Conservation (phyloP, 2,329 filamentous ascomycete species). For the Paecilomyces dactylethromorphus region DNA sequence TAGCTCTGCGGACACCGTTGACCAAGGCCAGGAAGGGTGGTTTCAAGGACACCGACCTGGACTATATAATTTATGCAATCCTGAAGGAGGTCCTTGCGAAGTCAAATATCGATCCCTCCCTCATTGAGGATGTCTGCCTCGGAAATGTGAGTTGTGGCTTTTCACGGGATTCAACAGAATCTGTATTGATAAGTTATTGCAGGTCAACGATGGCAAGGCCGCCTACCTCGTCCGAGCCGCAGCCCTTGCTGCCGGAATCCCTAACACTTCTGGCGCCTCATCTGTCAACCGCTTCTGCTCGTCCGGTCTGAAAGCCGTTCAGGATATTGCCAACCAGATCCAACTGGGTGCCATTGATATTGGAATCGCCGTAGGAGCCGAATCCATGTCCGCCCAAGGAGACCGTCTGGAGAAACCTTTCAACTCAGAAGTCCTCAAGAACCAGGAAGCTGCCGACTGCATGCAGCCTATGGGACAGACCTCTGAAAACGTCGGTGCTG, state of each 20-base stretch:
- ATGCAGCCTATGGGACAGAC: conserved; percentile 98
- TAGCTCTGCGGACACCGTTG: conserved; percentile 82
- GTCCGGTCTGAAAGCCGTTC: conserved; percentile 88
- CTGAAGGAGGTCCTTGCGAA: conserved; percentile 68
- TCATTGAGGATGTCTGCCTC: conserved; percentile 84
- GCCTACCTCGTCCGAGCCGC: conserved; percentile 89
- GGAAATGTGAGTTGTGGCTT: conserved; percentile 64
- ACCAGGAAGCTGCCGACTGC: conserved; percentile 76
- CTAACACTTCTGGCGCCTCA: conserved; percentile 76
- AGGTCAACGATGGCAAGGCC: conserved; percentile 76
- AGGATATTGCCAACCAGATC: conserved; percentile 91
- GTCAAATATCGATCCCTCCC: conserved; percentile 68
- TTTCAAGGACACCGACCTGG: conserved; percentile 88
- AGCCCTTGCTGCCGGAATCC: conserved; percentile 83
- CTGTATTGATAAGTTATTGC: conserved; percentile 1
- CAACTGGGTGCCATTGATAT: conserved; percentile 71
- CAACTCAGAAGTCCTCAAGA: conserved; percentile 66
- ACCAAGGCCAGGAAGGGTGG: conserved; percentile 85
- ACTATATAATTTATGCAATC: conserved; percentile 77
- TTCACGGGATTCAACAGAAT: no score
- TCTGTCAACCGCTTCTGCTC: conserved; percentile 96
- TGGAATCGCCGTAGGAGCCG: conserved; percentile 80
- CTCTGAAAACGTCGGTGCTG: conserved; percentile 86
- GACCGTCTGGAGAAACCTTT: conserved; percentile 68
- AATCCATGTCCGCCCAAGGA: conserved; percentile 74